Conservation (phyloP, 1,284 basidiomycete genomes). For the Pseudozyma sp. region DNA sequence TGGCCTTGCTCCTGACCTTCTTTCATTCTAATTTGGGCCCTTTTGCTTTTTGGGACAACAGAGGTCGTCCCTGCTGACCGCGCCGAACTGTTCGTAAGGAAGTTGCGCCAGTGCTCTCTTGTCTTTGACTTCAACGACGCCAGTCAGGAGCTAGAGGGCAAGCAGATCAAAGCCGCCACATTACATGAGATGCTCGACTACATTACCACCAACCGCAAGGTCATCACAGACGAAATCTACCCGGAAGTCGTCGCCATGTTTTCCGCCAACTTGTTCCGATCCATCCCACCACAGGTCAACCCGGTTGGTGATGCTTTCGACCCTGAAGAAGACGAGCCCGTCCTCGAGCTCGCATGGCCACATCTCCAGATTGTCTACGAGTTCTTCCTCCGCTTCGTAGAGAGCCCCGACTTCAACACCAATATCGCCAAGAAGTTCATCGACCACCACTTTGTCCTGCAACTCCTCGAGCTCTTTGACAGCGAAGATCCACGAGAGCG, state of each 20-base stretch:
- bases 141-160: constrained; percentile 92
- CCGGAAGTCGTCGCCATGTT: constrained; percentile 97
- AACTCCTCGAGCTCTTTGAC: constrained; percentile 97
- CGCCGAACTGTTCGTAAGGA: constrained; percentile 90
- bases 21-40: background rate
- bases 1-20: background rate
- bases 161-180: constrained; percentile 98
- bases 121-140: constrained; percentile 99
- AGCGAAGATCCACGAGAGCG: constrained; percentile 98
- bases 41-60: constrained; percentile 67
- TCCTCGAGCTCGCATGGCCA: constrained; percentile 98
- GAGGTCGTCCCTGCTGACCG: constrained; percentile 91
- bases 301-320: constrained; percentile 98
- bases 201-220: constrained; percentile 94
- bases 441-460: constrained; percentile 92
- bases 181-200: constrained; percentile 99
- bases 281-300: constrained; percentile 99
- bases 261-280: constrained; percentile 94
- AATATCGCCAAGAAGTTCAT: constrained; percentile 98
- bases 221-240: constrained; percentile 97
- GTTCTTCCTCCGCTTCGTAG: constrained; percentile 99
- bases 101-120: constrained; percentile 94
- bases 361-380: constrained; percentile 99
- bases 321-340: constrained; percentile 99
- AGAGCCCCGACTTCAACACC: constrained; percentile 97